Conservation (phyloP, 345 rosid species). For the Anacardium occidentale region DNA sequence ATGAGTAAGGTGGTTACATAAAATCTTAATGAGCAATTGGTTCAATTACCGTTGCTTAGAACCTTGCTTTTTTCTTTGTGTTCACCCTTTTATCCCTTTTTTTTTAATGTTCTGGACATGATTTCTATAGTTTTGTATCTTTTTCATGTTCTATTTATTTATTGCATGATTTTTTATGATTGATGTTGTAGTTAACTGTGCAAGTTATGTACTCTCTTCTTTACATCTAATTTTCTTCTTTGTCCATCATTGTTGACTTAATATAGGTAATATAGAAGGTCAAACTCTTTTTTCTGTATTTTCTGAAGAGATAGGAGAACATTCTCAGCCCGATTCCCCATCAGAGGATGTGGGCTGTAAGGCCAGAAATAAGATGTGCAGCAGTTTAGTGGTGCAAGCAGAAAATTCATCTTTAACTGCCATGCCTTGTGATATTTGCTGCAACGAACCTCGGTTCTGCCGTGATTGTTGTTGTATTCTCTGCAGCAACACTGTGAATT, state of each 20-base stretch:
- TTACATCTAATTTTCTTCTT: slow-evolving; percentile 3
- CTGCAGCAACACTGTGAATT: slow-evolving; percentile 57
- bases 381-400: slow-evolving; percentile 36
- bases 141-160: neutral
- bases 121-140: neutral
- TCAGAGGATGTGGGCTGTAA: slow-evolving; percentile 52
- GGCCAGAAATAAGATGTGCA: slow-evolving; percentile 69
- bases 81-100: neutral
- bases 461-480: slow-evolving; percentile 82
- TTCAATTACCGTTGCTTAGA: too few relatives aligned
- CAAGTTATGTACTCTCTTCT: neutral
- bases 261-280: slow-evolving; percentile 32
- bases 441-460: slow-evolving; percentile 69
- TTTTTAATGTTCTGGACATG: neutral
- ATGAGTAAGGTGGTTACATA: neutral
- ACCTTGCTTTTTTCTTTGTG: neutral
- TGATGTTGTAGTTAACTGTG: neutral
- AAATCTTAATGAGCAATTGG: too few relatives aligned
- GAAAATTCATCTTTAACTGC: slow-evolving; percentile 30
- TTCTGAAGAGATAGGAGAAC: slow-evolving; percentile 38
- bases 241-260: slow-evolving; percentile 1
- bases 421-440: slow-evolving; percentile 84
- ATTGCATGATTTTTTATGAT: neutral
- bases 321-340: slow-evolving; percentile 28
- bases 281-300: slow-evolving; percentile 13